These are phyloP conservation scores for Aspergillus alliaceus DNA, from an alignment of 2,329 filamentous ascomycete genomes.

Conservation along the genomic window DNA sequence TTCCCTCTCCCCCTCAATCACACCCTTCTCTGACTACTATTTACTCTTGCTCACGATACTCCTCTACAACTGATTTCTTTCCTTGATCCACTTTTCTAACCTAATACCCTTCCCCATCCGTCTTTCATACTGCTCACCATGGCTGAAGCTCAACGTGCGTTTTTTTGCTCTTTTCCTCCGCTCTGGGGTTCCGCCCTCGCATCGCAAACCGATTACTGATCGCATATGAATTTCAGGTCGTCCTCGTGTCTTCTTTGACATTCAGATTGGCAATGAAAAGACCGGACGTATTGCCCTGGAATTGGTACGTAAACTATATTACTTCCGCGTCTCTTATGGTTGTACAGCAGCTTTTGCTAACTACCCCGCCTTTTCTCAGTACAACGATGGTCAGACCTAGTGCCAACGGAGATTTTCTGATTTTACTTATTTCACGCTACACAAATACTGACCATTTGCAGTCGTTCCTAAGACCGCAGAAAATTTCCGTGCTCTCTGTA, in stretches of 20 bases:
- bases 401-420: background rate
- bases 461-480: conserved; percentile 93
- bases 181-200: conserved; percentile 23
- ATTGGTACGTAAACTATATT: conserved; percentile 59
- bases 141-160: conserved; percentile 39
- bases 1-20: conserved; percentile 3
- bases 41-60: no score
- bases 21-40: conserved; percentile 2
- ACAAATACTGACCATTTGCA: conserved; percentile 51
- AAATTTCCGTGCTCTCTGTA: conserved; percentile 93
- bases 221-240: conserved; percentile 49
- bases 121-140: conserved; percentile 22
- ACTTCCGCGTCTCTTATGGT: background rate
- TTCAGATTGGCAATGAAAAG: conserved; percentile 72
- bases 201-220: conserved; percentile 12
- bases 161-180: conserved; percentile 8
- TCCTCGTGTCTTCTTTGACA: conserved; percentile 89
- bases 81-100: background rate
- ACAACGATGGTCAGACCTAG: conserved; percentile 45
- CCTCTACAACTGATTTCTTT: background rate
- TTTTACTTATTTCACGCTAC: no score
- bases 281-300: conserved; percentile 84
- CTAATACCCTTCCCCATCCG: background rate
- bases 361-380: conserved; percentile 34
- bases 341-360: conserved; percentile 7